Percentiles rank a stretch among this genome's conserved stretches.
phyloP scores from a whole-genome alignment of 106 monocot species.

The Alisma plantagoaquatica region DNA sequence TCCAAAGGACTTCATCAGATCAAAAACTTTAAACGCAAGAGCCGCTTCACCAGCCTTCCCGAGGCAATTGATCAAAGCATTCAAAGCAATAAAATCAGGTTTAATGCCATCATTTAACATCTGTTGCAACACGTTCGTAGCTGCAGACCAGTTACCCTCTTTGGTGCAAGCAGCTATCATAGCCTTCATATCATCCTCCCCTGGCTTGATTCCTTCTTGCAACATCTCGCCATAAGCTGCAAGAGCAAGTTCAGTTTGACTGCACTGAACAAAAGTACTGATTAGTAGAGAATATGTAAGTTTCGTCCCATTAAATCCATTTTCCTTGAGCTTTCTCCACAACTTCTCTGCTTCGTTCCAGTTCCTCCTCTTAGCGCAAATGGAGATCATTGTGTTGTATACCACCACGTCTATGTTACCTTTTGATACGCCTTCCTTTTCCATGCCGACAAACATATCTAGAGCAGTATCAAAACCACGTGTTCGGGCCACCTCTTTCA shows the following conservation, averaged over 20 bases:
- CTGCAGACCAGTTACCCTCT: slow-evolving; percentile 70
- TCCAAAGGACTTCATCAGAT: slow-evolving; percentile 45
- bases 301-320: slow-evolving; percentile 33
- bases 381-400: slow-evolving; percentile 84
- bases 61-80: slow-evolving; percentile 83
- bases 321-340: slow-evolving; percentile 60
- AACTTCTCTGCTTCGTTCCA: slow-evolving; percentile 56
- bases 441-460: slow-evolving; percentile 41
- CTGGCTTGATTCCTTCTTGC: slow-evolving; percentile 35
- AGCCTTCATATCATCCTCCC: slow-evolving; percentile 79
- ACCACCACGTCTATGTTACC: slow-evolving; percentile 61
- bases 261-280: slow-evolving; percentile 84
- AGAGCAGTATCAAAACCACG: slow-evolving; percentile 52
- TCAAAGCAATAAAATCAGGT: slow-evolving; percentile 62
- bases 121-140: slow-evolving; percentile 38
- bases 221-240: slow-evolving; percentile 78
- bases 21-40: slow-evolving; percentile 58
- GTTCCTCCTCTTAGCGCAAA: slow-evolving; percentile 54
- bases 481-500: slow-evolving; percentile 53
- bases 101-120: slow-evolving; percentile 53
- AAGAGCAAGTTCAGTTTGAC: slow-evolving; percentile 62
- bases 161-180: slow-evolving; percentile 71
- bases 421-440: slow-evolving; percentile 26
- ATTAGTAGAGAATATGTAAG: slow-evolving; percentile 69
- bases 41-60: slow-evolving; percentile 69